These are phyloP conservation scores for Clarireedia paspali DNA, from an alignment of 2,329 filamentous ascomycete species.

Conservation along the genomic window DNA sequence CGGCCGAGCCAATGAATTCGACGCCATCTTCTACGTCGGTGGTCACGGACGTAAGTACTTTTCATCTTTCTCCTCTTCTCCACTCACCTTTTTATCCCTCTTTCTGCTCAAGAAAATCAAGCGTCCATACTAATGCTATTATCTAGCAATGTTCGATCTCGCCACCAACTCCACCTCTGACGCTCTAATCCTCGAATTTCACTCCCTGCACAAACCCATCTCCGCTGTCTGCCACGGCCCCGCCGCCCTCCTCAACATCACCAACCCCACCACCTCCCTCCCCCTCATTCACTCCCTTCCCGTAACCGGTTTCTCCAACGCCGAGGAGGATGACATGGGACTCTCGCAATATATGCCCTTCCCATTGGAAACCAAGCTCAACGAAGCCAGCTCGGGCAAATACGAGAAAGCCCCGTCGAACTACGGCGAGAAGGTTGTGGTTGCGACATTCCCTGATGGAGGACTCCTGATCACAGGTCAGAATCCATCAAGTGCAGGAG, in stretches of 20 bases:
- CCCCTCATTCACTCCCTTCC: conserved; percentile 47
- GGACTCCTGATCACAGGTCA: conserved; percentile 37
- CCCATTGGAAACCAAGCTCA: conserved; percentile 48
- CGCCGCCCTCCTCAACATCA: conserved; percentile 50
- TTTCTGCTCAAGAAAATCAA: not conserved
- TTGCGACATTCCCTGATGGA: conserved; percentile 13
- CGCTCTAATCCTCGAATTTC: conserved; percentile 55
- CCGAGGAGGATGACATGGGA: conserved; percentile 39
- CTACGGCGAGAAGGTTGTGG: conserved; percentile 31
- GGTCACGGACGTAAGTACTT: conserved; percentile 45
- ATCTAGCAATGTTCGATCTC: conserved; percentile 32
- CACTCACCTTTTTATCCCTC: too few relatives aligned
- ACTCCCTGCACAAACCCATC: conserved; percentile 51
- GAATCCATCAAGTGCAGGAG: conserved; percentile 35
- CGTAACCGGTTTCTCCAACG: conserved; percentile 53
- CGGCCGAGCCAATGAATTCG: conserved; percentile 41
- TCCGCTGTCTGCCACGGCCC: conserved; percentile 64
- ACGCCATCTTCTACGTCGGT: conserved; percentile 51
- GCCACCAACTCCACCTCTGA: conserved; percentile 48
- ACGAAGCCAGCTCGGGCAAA: conserved; percentile 41
- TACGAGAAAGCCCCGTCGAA: conserved; percentile 48
- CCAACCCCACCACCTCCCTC: conserved; percentile 40
- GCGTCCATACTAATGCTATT: not conserved
- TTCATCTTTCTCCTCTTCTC: too few relatives aligned
- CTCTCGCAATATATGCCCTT: conserved; percentile 45